Evolutionary conservation across 2,329 filamentous ascomycete species (phyloP), one percentile per base, ranked within the genome.

Genomic region (Claviceps digitariae): DNA sequence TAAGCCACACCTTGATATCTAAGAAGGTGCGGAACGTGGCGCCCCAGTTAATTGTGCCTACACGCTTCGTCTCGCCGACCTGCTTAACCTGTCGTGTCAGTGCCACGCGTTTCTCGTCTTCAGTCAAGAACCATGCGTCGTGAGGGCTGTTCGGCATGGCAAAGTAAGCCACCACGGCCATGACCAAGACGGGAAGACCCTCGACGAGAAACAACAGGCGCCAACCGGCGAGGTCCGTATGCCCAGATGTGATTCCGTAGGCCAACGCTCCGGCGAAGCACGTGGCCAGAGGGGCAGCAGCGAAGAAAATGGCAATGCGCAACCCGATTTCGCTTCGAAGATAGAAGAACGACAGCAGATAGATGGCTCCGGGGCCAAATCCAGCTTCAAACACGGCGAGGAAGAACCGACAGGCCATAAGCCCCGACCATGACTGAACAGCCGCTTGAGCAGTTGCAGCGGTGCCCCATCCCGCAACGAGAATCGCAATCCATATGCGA

Each of bases 201-300:
- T 70, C 68, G 6, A 86, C 77, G 4, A 86, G 68, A 63, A 84
- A 82, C 57, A 86, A 62, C 12, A 84, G 63, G 56, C 81, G 75
- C 85, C 85, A 89, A 54, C 74, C 79, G 7, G 79, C 74, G 43
- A 86, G 66, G 12, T 69, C 62, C 3, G 73, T 69, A 57, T 74
- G 72, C 13, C 78, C 76, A 27, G 77, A 77, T 10, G 81, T 82
- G 63, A 87, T 84, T 4, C 75, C 79, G 54, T 81, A 84, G 1
- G 82, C 82, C 15, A 84, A 68, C 2, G 80, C 82, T 2, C 83
- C 79, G 0, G 82, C 80, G 59, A 86, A 86, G 0, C 78, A 81
- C 54, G 81, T 85, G 4, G 83, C 83, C 36, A 86, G 70, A 1
- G 83, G 82, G 0, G 82, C 82, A 4, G 64, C 83, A 1, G 79